phyloP scores from a whole-genome alignment of 768 basidiomycete species.

The Daedalea quercina region DNA sequence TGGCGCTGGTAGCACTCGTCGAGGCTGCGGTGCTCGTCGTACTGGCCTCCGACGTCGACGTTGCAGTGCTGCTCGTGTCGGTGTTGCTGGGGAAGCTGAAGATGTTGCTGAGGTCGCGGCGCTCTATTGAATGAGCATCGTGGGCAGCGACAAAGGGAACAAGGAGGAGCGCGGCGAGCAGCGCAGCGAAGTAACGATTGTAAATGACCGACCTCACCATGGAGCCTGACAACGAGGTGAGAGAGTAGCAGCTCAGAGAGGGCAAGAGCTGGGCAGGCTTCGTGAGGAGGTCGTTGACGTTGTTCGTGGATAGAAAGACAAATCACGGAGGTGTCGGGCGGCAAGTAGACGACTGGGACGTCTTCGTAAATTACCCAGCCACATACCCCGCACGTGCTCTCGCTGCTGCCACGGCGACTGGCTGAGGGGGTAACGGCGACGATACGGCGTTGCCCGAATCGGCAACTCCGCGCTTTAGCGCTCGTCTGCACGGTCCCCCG shows the following conservation, averaged over 20 bases:
- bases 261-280: neutral
- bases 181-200: constrained; percentile 19
- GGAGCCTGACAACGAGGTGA: constrained; percentile 1
- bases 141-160: neutral
- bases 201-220: constrained; percentile 17
- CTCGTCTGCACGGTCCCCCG: no score
- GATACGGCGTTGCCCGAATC: no score
- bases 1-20: neutral
- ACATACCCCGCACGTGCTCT: no score
- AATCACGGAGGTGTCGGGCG: no score
- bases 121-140: neutral
- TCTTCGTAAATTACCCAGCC: no score
- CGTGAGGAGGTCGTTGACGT: constrained; percentile 3
- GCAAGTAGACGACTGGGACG: no score
- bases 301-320: neutral
- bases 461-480: no score
- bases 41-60: neutral
- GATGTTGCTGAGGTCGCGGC: neutral
- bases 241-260: neutral
- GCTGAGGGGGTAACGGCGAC: no score
- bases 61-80: neutral
- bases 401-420: no score
- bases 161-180: constrained; percentile 22
- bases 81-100: neutral
- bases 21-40: neutral